phyloP scores from a whole-genome alignment of 2,329 filamentous ascomycete species.

The Trichoderma arundinaceum region DNA sequence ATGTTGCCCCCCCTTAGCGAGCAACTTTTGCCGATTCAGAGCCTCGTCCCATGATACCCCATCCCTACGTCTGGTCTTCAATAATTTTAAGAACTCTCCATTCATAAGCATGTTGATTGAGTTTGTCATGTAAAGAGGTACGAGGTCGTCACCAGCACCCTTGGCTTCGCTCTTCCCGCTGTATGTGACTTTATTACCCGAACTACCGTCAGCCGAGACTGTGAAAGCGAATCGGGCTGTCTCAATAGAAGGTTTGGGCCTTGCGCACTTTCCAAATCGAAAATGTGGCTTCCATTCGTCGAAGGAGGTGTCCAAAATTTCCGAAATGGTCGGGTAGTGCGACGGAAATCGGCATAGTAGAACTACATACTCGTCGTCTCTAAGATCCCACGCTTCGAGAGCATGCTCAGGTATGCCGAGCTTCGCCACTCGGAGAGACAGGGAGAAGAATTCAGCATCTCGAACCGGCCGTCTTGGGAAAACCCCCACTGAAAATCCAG shows the following conservation, averaged over 20 bases:
- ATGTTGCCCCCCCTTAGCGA: background rate
- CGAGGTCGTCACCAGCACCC: conserved; percentile 35
- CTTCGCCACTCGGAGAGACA: conserved; percentile 72
- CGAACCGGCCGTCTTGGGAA: conserved; percentile 55
- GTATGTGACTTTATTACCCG: background rate
- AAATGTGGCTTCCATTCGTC: conserved; percentile 54
- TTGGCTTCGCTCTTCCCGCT: background rate
- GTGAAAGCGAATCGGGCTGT: conserved; percentile 60
- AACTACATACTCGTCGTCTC: conserved; percentile 70
- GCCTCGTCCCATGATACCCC: conserved; percentile 65
- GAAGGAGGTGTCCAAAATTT: conserved; percentile 53
- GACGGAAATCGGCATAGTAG: conserved; percentile 69
- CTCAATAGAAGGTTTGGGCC: conserved; percentile 70
- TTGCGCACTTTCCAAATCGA: conserved; percentile 71
- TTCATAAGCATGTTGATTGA: conserved; percentile 68
- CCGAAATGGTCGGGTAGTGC: conserved; percentile 66
- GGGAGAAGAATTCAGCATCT: conserved; percentile 57
- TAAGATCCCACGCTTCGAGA: conserved; percentile 77
- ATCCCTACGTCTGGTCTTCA: conserved; percentile 61
- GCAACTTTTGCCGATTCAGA: conserved; percentile 32
- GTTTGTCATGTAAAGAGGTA: conserved; percentile 70
- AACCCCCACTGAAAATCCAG: conserved; percentile 74
- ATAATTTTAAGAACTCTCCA: conserved; percentile 64
- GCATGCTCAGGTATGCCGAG: conserved; percentile 76
- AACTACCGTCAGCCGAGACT: background rate